These are phyloP conservation scores for Globisporangium lucens DNA, from an alignment of 352 stramenopile genomes.

Conservation along the genomic window DNA sequence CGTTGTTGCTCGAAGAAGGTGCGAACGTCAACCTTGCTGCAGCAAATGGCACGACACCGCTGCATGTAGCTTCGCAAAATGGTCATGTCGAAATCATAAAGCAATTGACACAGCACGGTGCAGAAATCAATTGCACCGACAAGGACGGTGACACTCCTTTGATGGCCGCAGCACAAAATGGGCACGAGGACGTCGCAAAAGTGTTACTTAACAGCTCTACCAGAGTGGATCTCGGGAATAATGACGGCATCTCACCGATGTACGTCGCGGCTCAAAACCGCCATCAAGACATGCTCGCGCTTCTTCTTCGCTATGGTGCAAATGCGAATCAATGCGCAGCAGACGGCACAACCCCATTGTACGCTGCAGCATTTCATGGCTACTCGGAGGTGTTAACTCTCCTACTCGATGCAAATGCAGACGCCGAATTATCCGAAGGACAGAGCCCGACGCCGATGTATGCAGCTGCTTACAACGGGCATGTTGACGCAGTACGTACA, in stretches of 20 bases:
- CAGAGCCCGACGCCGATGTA: slow-evolving; percentile 2
- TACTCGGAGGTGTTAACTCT: slow-evolving; percentile 1
- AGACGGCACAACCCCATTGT: slow-evolving; percentile 4
- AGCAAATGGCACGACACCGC: slow-evolving; percentile 3
- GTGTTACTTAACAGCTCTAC: slow-evolving; percentile 3
- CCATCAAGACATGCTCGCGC: not conserved
- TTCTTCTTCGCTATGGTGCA: slow-evolving; percentile 5
- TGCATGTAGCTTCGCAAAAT: slow-evolving; percentile 9
- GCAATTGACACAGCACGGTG: not conserved
- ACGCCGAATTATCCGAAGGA: not conserved
- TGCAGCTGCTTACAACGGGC: slow-evolving; percentile 7
- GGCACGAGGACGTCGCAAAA: slow-evolving; percentile 1
- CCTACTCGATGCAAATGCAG: slow-evolving; percentile 6
- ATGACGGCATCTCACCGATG: not conserved
- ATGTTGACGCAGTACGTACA: not conserved
- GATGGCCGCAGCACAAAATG: slow-evolving; percentile 7
- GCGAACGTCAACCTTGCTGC: slow-evolving; percentile 1
- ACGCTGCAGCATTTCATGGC: not conserved
- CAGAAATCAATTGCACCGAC: not conserved
- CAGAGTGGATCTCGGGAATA: not conserved
- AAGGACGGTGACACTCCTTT: slow-evolving; percentile 8
- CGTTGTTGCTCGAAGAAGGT: not conserved
- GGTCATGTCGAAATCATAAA: slow-evolving; percentile 4
- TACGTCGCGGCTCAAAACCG: not conserved
- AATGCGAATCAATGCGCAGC: not conserved